These are phyloP conservation scores for Vitrella brassicaformis DNA, from an alignment of 73 alveolate genomes.

Conservation along the genomic window DNA sequence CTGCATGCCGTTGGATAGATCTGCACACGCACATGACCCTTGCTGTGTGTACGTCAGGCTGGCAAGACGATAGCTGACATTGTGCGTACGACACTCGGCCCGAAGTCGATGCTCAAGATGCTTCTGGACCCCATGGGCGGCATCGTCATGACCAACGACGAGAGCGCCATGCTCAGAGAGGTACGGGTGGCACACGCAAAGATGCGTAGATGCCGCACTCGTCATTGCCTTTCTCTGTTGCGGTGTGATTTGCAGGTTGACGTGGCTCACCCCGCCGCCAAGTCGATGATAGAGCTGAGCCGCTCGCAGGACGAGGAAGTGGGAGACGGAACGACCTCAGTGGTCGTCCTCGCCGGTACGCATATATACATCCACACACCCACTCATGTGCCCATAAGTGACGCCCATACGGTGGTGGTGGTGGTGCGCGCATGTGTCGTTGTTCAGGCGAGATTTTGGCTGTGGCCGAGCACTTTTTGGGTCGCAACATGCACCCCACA, in stretches of 20 bases:
- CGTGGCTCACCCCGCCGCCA: conserved; percentile 99
- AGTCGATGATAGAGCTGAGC: conserved; percentile 87
- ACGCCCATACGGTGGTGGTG: no score
- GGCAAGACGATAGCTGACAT: conserved; percentile 79
- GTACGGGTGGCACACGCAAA: not conserved
- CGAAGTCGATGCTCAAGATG: conserved; percentile 97
- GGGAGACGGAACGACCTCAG: conserved; percentile 98
- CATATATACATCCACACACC: no score
- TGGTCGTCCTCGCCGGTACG: conserved; percentile 95
- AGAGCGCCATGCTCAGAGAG: conserved; percentile 96
- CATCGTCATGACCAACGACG: conserved; percentile 96
- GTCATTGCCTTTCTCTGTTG: not conserved
- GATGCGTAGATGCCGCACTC: not conserved
- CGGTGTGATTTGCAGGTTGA: conserved; percentile 40
- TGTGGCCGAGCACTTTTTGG: conserved; percentile 38
- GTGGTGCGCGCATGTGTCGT: no score
- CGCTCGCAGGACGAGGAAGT: conserved; percentile 55
- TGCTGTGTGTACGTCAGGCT: conserved; percentile 3
- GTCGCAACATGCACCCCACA: conserved; percentile 26
- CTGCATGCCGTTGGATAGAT: not conserved
- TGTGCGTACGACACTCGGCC: conserved; percentile 94
- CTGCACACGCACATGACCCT: not conserved
- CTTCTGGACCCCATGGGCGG: conserved; percentile 88
- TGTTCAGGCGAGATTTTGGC: conserved; percentile 52
- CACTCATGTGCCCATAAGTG: no score